Conservation (phyloP, 306 rosid species). For the Lupinus albus region DNA sequence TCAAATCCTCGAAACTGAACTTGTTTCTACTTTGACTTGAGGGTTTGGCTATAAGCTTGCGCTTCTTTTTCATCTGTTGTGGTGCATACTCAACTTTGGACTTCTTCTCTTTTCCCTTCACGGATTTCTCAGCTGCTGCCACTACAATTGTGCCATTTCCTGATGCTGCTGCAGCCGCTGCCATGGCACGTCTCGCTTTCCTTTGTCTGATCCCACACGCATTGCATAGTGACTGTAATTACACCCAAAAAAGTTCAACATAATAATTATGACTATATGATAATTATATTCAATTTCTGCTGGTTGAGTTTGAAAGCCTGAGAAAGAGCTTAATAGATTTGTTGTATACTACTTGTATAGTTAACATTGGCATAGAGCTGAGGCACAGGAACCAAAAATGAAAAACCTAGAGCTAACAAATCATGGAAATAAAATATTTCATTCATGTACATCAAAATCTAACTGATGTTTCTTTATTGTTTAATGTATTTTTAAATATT, state of each 20-base stretch:
- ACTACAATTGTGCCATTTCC: slow-evolving; percentile 49
- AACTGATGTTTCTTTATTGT: too few species aligned
- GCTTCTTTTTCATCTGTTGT: slow-evolving; percentile 38
- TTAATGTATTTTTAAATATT: too few species aligned
- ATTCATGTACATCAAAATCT: too few species aligned
- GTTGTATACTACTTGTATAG: too few species aligned
- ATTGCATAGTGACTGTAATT: slow-evolving; percentile 78
- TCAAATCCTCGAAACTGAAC: slow-evolving; percentile 66
- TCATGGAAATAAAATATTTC: too few species aligned
- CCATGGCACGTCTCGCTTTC: slow-evolving; percentile 91
- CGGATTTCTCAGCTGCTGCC: slow-evolving; percentile 35
- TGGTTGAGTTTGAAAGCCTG: neutral
- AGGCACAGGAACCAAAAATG: neutral
- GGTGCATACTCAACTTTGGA: slow-evolving; percentile 30
- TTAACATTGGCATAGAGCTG: too few species aligned
- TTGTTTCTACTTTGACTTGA: slow-evolving; percentile 45
- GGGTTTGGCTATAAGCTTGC: slow-evolving; percentile 26
- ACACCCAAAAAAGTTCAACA: slow-evolving; percentile 23
- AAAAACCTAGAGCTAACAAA: neutral
- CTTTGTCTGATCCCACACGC: slow-evolving; percentile 97
- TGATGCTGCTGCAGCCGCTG: slow-evolving; percentile 63
- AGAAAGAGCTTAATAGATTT: neutral
- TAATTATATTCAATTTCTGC: neutral
- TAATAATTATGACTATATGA: neutral
- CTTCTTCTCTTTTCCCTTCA: slow-evolving; percentile 46